These are phyloP conservation scores for Ophiostoma tasmaniense DNA, from an alignment of 2,329 filamentous ascomycete species.

Conservation along the genomic window DNA sequence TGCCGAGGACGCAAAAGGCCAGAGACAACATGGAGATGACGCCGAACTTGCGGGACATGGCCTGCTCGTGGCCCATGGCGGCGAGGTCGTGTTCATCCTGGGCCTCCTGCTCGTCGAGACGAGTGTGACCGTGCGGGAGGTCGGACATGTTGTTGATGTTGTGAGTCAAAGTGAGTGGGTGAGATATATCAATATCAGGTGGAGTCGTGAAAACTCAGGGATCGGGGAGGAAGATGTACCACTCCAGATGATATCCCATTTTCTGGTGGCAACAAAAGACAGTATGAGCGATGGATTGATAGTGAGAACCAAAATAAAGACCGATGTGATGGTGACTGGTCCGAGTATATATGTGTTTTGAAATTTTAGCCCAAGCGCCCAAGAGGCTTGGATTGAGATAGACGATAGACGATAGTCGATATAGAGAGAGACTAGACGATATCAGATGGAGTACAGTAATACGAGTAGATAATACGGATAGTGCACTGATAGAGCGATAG, in stretches of 20 bases:
- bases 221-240: slow-evolving; percentile 12
- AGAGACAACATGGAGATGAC: slow-evolving; percentile 19
- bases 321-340: neutral
- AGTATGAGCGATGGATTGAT: neutral
- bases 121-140: slow-evolving; percentile 10
- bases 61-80: slow-evolving; percentile 19
- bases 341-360: neutral
- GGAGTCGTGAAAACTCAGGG: slow-evolving; percentile 4
- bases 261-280: slow-evolving; percentile 5
- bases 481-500: neutral
- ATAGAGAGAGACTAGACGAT: neutral
- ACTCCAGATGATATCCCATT: slow-evolving; percentile 13
- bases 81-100: slow-evolving; percentile 19
- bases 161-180: neutral
- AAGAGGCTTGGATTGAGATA: neutral
- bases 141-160: slow-evolving; percentile 8
- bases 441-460: neutral
- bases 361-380: neutral
- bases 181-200: neutral
- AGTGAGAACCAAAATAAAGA: neutral
- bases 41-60: slow-evolving; percentile 19
- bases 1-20: slow-evolving; percentile 21
- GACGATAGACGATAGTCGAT: neutral
- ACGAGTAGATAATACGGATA: slow-evolving; percentile 1
- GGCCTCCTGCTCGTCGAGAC: slow-evolving; percentile 15